Evolutionary conservation across 148 eudicot genomes (phyloP).

Genomic region (Cornus suecica): DNA sequence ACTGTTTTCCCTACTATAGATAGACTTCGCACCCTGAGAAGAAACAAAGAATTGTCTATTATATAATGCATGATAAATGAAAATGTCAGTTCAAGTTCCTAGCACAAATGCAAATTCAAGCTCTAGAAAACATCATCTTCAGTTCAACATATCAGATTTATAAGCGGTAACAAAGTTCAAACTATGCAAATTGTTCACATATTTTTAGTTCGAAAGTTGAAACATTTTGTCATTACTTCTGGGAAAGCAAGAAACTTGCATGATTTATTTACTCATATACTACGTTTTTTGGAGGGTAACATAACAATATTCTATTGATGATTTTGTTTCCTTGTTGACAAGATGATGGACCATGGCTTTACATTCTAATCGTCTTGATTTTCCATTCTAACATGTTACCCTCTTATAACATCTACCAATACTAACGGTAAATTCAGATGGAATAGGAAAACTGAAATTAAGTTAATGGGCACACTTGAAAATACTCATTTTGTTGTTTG

Average conservation of each 20-base stretch:
- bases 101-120: neutral
- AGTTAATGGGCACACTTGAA: neutral
- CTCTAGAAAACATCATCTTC: neutral
- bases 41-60: conserved; percentile 1
- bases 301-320: too few relatives aligned
- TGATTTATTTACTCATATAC: too few relatives aligned
- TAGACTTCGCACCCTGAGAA: conserved; percentile 72
- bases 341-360: neutral
- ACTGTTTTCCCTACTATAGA: conserved; percentile 65
- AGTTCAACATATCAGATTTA: neutral
- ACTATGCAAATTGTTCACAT: neutral
- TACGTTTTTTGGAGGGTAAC: neutral
- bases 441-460: neutral
- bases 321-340: neutral
- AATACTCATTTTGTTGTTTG: neutral
- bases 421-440: neutral
- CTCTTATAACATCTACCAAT: neutral
- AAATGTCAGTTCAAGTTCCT: neutral
- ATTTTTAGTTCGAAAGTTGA: too few relatives aligned
- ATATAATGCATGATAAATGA: neutral
- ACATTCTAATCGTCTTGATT: too few relatives aligned
- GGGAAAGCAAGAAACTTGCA: neutral
- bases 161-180: neutral
- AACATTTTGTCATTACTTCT: too few relatives aligned
- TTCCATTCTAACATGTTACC: too few relatives aligned